phyloP scores from a whole-genome alignment of 441 rosid species.

The Brassica hybrid region DNA sequence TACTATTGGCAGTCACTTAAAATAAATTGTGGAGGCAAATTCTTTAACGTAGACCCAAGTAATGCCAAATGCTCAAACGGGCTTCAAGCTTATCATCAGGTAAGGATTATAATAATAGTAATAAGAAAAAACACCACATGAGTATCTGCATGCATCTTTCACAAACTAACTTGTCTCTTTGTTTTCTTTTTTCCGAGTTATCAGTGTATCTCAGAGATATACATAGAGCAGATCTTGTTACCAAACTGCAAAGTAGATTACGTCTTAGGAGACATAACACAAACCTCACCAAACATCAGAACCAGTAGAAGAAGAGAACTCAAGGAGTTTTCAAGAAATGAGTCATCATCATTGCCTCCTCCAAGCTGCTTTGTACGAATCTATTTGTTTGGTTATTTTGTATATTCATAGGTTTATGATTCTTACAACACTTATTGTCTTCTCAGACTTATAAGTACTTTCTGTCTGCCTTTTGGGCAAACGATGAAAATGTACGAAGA shows the following conservation, averaged over 20 bases:
- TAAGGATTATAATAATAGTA: conserved; percentile 7
- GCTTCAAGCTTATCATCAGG: conserved; percentile 43
- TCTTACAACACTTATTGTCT: neutral
- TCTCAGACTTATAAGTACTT: conserved; percentile 51
- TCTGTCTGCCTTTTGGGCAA: conserved; percentile 58
- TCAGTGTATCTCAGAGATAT: conserved; percentile 54
- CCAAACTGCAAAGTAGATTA: conserved; percentile 49
- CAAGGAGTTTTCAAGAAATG: conserved; percentile 37
- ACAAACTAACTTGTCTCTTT: conserved; percentile 11
- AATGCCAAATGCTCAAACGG: conserved; percentile 49
- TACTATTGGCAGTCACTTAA: conserved; percentile 51
- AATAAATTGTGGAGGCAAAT: conserved; percentile 55
- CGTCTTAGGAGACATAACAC: conserved; percentile 33
- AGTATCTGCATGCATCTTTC: neutral
- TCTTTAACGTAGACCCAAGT: conserved; percentile 45
- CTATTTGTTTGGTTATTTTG: neutral
- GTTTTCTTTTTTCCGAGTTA: conserved; percentile 8
- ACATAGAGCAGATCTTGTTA: conserved; percentile 47
- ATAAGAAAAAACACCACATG: neutral
- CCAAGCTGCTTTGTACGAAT: conserved; percentile 51
- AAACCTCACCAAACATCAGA: conserved; percentile 20
- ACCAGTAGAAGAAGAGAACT: conserved; percentile 46
- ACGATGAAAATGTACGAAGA: conserved; percentile 57
- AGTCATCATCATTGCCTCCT: conserved; percentile 42
- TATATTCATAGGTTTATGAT: neutral